Conservation (phyloP, 768 basidiomycete genomes). For the Psilocybe cyanescens region DNA sequence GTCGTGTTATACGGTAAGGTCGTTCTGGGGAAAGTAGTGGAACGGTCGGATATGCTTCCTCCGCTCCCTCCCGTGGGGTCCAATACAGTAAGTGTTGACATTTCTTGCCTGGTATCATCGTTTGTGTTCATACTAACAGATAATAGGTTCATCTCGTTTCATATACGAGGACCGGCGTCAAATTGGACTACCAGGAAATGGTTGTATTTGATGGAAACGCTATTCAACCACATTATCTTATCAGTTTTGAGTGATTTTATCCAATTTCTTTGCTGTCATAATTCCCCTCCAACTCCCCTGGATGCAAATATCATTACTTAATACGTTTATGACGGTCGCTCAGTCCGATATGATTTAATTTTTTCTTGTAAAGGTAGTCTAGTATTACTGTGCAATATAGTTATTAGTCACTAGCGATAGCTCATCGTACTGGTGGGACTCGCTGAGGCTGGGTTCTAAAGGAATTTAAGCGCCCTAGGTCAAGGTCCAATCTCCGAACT, state of each 20-base stretch:
- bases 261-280: too few species aligned
- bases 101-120: background rate
- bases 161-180: slow-evolving; percentile 4
- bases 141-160: slow-evolving; percentile 16
- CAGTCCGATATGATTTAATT: too few species aligned
- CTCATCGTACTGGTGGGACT: too few species aligned
- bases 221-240: slow-evolving; percentile 23
- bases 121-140: background rate
- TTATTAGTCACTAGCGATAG: too few species aligned
- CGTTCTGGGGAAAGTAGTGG: background rate
- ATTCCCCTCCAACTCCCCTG: too few species aligned
- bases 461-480: background rate
- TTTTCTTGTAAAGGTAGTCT: too few species aligned
- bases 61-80: background rate
- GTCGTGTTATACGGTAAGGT: background rate
- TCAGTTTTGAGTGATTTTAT: slow-evolving; percentile 17
- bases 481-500: background rate
- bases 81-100: background rate
- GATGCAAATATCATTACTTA: too few species aligned
- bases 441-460: too few species aligned
- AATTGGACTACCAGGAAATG: slow-evolving; percentile 18
- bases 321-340: too few species aligned
- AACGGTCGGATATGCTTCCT: background rate
- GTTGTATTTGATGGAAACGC: slow-evolving; percentile 22
- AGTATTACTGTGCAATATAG: too few species aligned